Evolutionary conservation across 441 rosid species (phyloP).

Genomic region (Euphorbia schlechtendalii): DNA sequence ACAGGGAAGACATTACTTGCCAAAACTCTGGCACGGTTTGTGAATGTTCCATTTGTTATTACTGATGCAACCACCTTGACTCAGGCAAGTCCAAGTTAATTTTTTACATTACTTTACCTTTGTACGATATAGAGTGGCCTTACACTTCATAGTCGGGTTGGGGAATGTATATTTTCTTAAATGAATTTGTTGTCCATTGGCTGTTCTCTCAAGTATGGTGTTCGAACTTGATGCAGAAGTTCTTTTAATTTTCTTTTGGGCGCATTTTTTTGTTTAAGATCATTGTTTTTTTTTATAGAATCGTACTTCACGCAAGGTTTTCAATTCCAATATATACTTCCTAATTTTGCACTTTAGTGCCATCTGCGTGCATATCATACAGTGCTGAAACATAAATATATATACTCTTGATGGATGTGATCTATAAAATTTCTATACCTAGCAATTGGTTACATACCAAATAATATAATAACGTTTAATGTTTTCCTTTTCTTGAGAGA

Average conservation of each 20-base stretch:
- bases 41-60: conserved; percentile 95
- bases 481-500: not conserved
- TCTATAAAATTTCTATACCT: not conserved
- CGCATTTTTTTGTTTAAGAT: not conserved
- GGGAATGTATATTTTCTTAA: not conserved
- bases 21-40: conserved; percentile 94
- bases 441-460: not conserved
- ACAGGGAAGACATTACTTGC: conserved; percentile 99
- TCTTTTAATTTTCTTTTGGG: not conserved
- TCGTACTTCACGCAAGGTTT: not conserved
- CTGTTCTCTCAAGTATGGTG: not conserved
- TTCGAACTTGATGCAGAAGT: not conserved
- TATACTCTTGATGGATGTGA: not conserved
- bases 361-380: not conserved
- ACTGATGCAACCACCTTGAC: conserved; percentile 97
- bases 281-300: not conserved
- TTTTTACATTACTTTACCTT: not conserved
- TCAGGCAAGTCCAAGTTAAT: conserved; percentile 54
- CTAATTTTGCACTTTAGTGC: not conserved
- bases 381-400: not conserved
- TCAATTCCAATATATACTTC: not conserved
- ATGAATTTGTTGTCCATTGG: not conserved
- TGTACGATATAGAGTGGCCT: not conserved
- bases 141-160: not conserved
- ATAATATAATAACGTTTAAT: not conserved